Percentiles rank a stretch among this genome's conserved stretches.
These are phyloP conservation scores for Pogostemon cablin DNA, from an alignment of 257 asterid species.

Conservation along the genomic window DNA sequence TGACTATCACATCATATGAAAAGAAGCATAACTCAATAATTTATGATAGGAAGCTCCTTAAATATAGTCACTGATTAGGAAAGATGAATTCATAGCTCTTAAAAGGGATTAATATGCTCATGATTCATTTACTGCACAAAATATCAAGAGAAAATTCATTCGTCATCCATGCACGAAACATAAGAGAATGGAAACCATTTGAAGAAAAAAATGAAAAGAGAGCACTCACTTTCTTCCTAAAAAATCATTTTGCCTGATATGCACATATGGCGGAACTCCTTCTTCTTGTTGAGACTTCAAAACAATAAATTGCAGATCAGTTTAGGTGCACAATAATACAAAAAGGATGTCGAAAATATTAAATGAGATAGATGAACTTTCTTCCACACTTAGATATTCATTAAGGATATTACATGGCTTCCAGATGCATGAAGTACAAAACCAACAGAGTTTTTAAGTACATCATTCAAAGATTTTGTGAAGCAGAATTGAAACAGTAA, in stretches of 20 bases:
- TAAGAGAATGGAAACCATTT: neutral
- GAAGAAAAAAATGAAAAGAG: slow-evolving; percentile 19
- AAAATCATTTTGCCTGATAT: slow-evolving; percentile 61
- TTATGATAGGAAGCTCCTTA: neutral
- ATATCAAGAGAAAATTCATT: slow-evolving; percentile 4
- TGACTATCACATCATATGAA: neutral
- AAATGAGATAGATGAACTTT: slow-evolving; percentile 13
- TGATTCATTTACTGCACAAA: neutral
- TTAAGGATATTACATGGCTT: neutral
- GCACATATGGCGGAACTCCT: slow-evolving; percentile 59
- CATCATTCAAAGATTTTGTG: neutral
- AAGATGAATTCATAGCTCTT: neutral
- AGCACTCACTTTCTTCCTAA: slow-evolving; percentile 61
- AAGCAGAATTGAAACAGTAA: neutral
- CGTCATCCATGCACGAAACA: slow-evolving; percentile 11
- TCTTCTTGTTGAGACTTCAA: slow-evolving; percentile 58
- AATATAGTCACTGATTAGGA: neutral
- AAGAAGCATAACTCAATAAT: neutral
- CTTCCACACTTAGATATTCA: slow-evolving; percentile 12
- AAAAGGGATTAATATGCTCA: neutral
- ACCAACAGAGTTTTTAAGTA: slow-evolving; percentile 2
- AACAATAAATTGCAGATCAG: slow-evolving; percentile 34
- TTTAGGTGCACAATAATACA: slow-evolving; percentile 27
- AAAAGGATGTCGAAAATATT: slow-evolving; percentile 19
- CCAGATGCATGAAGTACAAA: slow-evolving; percentile 30